Evolutionary conservation across 257 asterid species (phyloP).

Genomic region (Parsonsia alboflavescens): DNA sequence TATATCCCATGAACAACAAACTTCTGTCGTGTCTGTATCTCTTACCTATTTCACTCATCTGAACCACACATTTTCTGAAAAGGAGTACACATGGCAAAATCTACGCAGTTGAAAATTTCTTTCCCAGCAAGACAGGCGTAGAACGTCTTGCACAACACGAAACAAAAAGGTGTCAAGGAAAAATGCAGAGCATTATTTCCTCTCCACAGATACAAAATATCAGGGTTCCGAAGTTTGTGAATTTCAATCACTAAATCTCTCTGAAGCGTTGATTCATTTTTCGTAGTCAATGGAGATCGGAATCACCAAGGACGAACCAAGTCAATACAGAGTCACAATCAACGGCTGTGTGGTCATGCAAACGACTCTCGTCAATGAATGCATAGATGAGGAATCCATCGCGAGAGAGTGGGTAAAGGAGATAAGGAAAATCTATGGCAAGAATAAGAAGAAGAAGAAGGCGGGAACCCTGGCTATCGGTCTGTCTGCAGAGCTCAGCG

Average conservation of each 20-base stretch:
- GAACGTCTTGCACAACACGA: background rate
- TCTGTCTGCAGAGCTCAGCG: background rate
- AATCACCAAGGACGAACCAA: background rate
- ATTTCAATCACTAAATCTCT: too few species aligned
- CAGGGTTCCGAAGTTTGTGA: background rate
- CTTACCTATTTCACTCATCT: too few species aligned
- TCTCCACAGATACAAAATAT: background rate
- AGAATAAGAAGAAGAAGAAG: conserved; percentile 4
- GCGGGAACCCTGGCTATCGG: background rate
- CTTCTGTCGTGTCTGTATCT: too few species aligned
- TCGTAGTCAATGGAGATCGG: background rate
- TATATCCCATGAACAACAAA: too few species aligned
- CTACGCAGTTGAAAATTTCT: too few species aligned
- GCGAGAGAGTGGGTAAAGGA: background rate
- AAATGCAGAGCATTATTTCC: background rate
- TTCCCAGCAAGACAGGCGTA: too few species aligned
- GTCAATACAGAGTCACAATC: background rate
- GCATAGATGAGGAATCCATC: background rate
- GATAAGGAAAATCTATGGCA: background rate
- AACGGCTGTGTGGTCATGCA: background rate
- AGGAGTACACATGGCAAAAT: too few species aligned
- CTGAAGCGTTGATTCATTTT: background rate
- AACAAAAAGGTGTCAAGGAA: background rate
- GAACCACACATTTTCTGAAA: too few species aligned
- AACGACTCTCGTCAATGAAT: background rate